Base-by-base conservation (phyloP, 2,329 filamentous ascomycete species). In the Trichoderma sp. region DNA sequence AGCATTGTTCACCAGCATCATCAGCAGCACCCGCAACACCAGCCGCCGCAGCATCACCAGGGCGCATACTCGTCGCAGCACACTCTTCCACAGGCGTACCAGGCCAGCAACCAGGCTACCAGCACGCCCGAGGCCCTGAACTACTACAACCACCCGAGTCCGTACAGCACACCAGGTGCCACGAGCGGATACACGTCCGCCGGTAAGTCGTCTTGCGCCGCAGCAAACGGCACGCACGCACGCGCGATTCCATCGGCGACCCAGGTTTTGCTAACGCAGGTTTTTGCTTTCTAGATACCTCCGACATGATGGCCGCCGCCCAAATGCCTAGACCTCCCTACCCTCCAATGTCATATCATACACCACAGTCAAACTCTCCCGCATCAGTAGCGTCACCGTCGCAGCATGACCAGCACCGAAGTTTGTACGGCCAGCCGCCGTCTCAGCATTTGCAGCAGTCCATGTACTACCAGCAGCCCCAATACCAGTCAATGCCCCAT, bases 281-380 rank as follows among this genome's bases (percentile, higher is more conserved):
- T 79, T 53, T 53, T 53, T 21, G 57, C 21, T 70, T 43, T 71
- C 30, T 74, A 89, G 88, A 89, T 79, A 88, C 86, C 73, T 86
- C 86, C 83, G 88, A 90, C 75, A 91, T 91, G 85, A 91, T 89
- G 87, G 91, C 91, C 83, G 86, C 88, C 77, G 84, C 84, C 74
- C 83, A 86, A 79, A 87, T 90, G 93, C 92, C 93, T 82, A 89
- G 91, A 81, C 89, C 91, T 77, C 88, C 91, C 61, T 97, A 97
- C 81, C 95, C 95, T 76, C 93, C 94, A 73, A 97, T 97, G 80
- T 87, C 87, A 36, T 98, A 98, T 81, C 93, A 98, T 82, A 97
- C 95, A 21, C 94, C 95, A 70, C 95, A 98, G 84, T 97, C 95
- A 71, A 97, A 95, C 82, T 97, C 95, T 70, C 95, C 95, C 63